A percentile compares a stretch with the other conserved stretches of the same genome.
phyloP scores from a whole-genome alignment of 2,329 filamentous ascomycete genomes.

The Tolypocladium sp. region DNA sequence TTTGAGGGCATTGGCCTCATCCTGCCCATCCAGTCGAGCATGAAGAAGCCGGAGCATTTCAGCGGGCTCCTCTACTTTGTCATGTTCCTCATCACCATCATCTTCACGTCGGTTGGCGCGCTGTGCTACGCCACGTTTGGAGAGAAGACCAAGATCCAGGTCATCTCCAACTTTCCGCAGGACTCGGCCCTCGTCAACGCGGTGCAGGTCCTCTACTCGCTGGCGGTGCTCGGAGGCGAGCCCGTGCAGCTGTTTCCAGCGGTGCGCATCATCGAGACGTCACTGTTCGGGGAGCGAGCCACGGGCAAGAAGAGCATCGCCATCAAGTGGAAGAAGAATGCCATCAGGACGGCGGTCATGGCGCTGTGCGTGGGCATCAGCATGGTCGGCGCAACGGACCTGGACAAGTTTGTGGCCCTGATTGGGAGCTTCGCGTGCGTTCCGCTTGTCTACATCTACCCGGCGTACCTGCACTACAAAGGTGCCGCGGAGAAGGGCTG shows the following conservation, averaged over 20 bases:
- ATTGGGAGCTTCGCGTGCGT: slow-evolving; percentile 69
- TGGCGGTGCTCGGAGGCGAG: slow-evolving; percentile 64
- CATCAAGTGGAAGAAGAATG: slow-evolving; percentile 73
- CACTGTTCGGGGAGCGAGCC: slow-evolving; percentile 56
- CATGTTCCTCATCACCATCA: slow-evolving; percentile 64
- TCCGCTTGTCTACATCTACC: slow-evolving; percentile 69
- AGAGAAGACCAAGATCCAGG: slow-evolving; percentile 57
- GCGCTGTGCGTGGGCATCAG: slow-evolving; percentile 50
- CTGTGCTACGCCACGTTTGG: slow-evolving; percentile 70
- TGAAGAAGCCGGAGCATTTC: slow-evolving; percentile 62
- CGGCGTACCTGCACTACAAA: slow-evolving; percentile 60
- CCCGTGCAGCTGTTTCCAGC: slow-evolving; percentile 70
- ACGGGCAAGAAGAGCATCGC: slow-evolving; percentile 51
- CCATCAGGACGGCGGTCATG: slow-evolving; percentile 48
- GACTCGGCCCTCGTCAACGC: slow-evolving; percentile 63
- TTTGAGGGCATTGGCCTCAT: slow-evolving; percentile 74
- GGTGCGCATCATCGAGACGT: slow-evolving; percentile 60
- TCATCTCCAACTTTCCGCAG: slow-evolving; percentile 70
- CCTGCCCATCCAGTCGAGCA: slow-evolving; percentile 66
- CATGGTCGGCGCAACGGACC: slow-evolving; percentile 55
- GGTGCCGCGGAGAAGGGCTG: slow-evolving; percentile 49
- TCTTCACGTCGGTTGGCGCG: slow-evolving; percentile 64
- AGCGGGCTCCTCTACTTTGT: slow-evolving; percentile 55
- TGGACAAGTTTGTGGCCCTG: slow-evolving; percentile 67
- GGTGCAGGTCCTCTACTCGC: slow-evolving; percentile 65